Base-by-base conservation (phyloP, 306 rosid genomes). In the Medicago lupulina region DNA sequence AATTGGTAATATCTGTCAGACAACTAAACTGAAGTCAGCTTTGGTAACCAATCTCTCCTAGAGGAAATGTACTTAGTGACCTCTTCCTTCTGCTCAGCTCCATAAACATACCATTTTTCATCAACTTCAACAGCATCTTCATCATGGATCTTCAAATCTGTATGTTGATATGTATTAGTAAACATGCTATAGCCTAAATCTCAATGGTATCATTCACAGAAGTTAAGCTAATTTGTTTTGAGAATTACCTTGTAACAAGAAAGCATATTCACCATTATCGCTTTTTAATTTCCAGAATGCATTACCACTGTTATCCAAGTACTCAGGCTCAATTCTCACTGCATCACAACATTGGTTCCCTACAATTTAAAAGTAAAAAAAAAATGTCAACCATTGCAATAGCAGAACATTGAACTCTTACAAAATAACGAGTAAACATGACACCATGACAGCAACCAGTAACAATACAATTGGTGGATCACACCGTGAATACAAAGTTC, bases 181-280 rank as follows among this genome's bases (percentile, higher is more conserved):
- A 64, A 40, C 53, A 58, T 40, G 76, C 69, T 57, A 47, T 3
- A 70, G n/a, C 54, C 55, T 53, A 74, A 81, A 69, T 49, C 65
- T 57, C 7, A 65, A 54, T 5, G n/a, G 8, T 40, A 46, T 66
- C 59, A 73, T 18, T 10, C 39, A 34, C 17, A 70, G 71, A 63
- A 57, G 5, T 15, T 21, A 74, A 70, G 38, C 8, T 16, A 60
- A 17, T 18, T 50, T 34, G 41, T 40, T 31, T 63, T 31, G 46
- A 78, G 44, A 75, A 53, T 53, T 79, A 85, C 88, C 88, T 85
- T 82, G 88, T 81, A 85, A 23, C 73, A 85, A 41, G 49, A 79
- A 44, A 23, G 65, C 53, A 67, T 15, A 2, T 57, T 82, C 80
- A 36, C 8, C 74, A 8, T 44, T 8, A 18, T 66, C 79, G 63